phyloP scores from a whole-genome alignment of 495 filamentous ascomycete species.

The Cercophora scortea region DNA sequence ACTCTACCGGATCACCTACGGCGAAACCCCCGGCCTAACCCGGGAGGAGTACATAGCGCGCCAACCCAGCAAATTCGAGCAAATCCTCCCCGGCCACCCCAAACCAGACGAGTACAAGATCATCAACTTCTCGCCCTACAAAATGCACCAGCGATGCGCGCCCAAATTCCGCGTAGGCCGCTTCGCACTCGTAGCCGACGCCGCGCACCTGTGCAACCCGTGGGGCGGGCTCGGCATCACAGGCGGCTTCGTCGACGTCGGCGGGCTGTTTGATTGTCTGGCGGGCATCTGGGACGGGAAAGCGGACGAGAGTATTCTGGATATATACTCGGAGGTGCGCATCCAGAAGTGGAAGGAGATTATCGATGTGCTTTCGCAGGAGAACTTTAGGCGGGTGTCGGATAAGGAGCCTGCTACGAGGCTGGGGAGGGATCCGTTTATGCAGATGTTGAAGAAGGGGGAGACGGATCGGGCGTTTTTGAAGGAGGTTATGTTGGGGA shows the following conservation, averaged over 20 bases:
- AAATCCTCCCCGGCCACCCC: constrained; percentile 51
- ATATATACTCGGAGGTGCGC: constrained; percentile 49
- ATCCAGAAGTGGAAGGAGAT: constrained; percentile 47
- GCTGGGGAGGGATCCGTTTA: constrained; percentile 30
- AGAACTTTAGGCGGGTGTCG: constrained; percentile 40
- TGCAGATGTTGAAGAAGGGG: constrained; percentile 28
- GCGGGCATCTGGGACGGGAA: constrained; percentile 46
- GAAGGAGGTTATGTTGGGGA: constrained; percentile 21
- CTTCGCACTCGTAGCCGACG: constrained; percentile 52
- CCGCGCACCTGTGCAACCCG: constrained; percentile 51
- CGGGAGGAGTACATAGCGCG: constrained; percentile 45
- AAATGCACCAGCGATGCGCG: constrained; percentile 55
- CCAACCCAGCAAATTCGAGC: constrained; percentile 45
- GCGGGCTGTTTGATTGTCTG: constrained; percentile 50
- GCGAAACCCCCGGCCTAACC: constrained; percentile 42
- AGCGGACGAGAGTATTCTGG: constrained; percentile 45
- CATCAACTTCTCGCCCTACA: constrained; percentile 49
- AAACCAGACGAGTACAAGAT: constrained; percentile 50
- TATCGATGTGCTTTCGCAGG: constrained; percentile 48
- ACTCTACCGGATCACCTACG: constrained; percentile 54
- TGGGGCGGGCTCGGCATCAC: constrained; percentile 55
- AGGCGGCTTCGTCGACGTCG: constrained; percentile 53
- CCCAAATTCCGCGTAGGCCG: constrained; percentile 47
- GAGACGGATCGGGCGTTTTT: constrained; percentile 21
- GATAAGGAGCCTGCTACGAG: constrained; percentile 27